A percentile compares a stretch with the other conserved stretches of the same genome.
phyloP scores from a whole-genome alignment of 2,329 filamentous ascomycete genomes.

The Alternaria burnsii region DNA sequence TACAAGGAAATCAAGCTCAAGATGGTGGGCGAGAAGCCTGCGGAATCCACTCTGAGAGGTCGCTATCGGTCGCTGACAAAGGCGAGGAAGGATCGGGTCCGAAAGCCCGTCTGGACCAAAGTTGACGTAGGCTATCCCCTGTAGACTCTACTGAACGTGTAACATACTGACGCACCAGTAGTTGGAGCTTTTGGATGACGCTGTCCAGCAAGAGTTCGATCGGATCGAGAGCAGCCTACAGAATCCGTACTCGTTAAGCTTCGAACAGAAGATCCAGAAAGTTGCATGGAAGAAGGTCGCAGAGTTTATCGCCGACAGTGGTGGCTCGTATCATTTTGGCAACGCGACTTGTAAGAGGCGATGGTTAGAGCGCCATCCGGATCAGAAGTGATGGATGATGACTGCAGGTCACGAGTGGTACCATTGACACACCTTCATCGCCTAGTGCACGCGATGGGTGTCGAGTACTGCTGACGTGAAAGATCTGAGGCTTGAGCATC shows the following conservation, averaged over 20 bases:
- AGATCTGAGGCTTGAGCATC: neutral
- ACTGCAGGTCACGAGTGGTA: neutral
- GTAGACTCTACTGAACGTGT: neutral
- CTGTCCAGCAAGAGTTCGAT: constrained; percentile 34
- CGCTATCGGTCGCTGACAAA: constrained; percentile 73
- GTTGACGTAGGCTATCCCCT: constrained; percentile 66
- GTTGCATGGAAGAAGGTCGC: constrained; percentile 68
- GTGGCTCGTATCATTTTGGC: constrained; percentile 67
- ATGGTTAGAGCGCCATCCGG: constrained; percentile 57
- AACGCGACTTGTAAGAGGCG: constrained; percentile 70
- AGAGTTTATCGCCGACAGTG: constrained; percentile 61
- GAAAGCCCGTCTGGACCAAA: constrained; percentile 70
- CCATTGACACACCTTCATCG: neutral
- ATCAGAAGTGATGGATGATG: neutral
- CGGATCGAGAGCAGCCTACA: constrained; percentile 25
- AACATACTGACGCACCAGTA: constrained; percentile 22
- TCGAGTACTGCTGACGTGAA: neutral
- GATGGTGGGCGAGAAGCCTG: constrained; percentile 67
- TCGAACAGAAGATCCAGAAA: constrained; percentile 47
- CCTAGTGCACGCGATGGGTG: neutral
- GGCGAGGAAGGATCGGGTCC: constrained; percentile 66
- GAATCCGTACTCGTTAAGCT: constrained; percentile 11
- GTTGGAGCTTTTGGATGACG: constrained; percentile 35
- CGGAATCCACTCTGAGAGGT: constrained; percentile 77
- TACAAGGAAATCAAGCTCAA: constrained; percentile 69